Conservation (phyloP, 768 basidiomycete species). For the Kockovaella imperatae region DNA sequence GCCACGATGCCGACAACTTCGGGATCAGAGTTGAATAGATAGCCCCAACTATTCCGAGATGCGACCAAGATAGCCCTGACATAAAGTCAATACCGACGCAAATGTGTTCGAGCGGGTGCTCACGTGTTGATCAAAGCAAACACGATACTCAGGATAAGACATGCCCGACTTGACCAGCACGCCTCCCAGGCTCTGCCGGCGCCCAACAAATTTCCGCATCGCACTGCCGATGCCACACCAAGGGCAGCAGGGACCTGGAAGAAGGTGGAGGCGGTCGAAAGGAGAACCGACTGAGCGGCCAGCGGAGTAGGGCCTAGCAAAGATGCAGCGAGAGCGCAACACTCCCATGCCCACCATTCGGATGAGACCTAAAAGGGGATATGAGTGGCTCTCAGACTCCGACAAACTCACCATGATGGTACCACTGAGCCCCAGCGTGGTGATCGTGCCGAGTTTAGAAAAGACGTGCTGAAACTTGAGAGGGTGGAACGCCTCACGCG, state of each 20-base stretch:
- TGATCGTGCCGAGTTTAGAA: constrained; percentile 56
- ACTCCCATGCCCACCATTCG: constrained; percentile 98
- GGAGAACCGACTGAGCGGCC: constrained; percentile 80
- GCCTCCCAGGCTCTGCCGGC: constrained; percentile 69
- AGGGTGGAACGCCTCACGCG: constrained; percentile 73
- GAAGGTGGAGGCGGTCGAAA: constrained; percentile 52
- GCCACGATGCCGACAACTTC: constrained; percentile 59
- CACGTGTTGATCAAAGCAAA: constrained; percentile 56
- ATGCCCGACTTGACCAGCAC: constrained; percentile 56
- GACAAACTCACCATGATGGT: constrained; percentile 45
- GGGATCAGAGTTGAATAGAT: constrained; percentile 63
- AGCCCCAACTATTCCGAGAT: constrained; percentile 62
- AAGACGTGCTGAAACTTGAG: constrained; percentile 60
- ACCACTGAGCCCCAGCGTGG: constrained; percentile 56
- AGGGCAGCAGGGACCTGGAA: constrained; percentile 73
- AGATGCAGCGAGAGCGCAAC: constrained; percentile 40
- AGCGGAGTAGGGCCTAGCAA: constrained; percentile 68
- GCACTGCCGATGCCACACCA: constrained; percentile 73
- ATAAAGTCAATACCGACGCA: constrained; percentile 43
- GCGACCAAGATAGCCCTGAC: constrained; percentile 22
- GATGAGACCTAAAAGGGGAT: constrained; percentile 49
- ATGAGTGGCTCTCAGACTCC: not conserved
- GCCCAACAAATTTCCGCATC: constrained; percentile 80
- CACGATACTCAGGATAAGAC: constrained; percentile 59
- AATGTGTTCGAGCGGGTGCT: constrained; percentile 44